Conservation (phyloP, 2,329 filamentous ascomycete species). For the Hortaea sp. region DNA sequence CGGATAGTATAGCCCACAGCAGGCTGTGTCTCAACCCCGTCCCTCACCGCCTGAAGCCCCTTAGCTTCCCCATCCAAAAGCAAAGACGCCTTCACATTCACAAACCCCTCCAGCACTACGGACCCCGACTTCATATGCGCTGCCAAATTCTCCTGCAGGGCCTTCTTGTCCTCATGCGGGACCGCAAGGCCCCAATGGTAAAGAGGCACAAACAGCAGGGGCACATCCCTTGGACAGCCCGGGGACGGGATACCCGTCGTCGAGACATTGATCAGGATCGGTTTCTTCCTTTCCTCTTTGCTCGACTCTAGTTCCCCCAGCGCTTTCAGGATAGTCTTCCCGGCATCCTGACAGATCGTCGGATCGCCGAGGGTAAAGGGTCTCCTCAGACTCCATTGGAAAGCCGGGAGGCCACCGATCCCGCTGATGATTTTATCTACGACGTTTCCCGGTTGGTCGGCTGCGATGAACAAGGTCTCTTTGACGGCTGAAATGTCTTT, state of each 20-base stretch:
- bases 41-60: constrained; percentile 22
- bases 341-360: constrained; percentile 26
- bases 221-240: constrained; percentile 26
- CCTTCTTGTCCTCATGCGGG: constrained; percentile 32
- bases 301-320: constrained; percentile 12
- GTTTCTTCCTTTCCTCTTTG: constrained; percentile 9
- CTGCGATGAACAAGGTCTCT: constrained; percentile 23
- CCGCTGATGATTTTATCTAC: constrained; percentile 39
- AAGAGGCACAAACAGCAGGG: constrained; percentile 20
- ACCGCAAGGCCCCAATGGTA: constrained; percentile 27
- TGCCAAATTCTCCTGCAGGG: constrained; percentile 25
- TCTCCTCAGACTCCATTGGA: constrained; percentile 15
- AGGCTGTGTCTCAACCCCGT: constrained; percentile 24
- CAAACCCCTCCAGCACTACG: constrained; percentile 19
- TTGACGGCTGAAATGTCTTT: constrained; percentile 34
- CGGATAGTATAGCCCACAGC: constrained; percentile 29
- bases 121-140: constrained; percentile 13
- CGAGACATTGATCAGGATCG: constrained; percentile 24
- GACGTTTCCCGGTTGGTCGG: constrained; percentile 8
- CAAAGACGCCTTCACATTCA: constrained; percentile 29
- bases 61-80: constrained; percentile 23
- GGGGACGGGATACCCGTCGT: constrained; percentile 28
- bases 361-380: constrained; percentile 27
- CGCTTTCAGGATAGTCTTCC: constrained; percentile 22
- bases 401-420: constrained; percentile 30